Base-by-base conservation (phyloP, 202 grass and related monocot species). In the Thinopyrum obtusiflorum region DNA sequence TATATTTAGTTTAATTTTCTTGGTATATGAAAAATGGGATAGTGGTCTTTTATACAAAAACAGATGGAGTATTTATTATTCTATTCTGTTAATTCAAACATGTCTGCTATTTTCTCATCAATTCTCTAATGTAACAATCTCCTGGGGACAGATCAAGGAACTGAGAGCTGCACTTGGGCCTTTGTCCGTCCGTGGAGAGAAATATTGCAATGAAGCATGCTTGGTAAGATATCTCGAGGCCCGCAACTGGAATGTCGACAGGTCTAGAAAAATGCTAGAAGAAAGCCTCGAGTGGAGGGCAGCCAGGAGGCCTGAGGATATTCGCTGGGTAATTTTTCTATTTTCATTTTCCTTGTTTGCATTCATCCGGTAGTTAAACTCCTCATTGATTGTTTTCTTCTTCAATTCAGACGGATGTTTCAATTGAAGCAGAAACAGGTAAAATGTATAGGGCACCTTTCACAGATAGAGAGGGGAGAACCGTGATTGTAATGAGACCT, bases 221-320 rank as follows among this genome's bases (percentile, higher is more conserved):
- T 84, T 92, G 83, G 64, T 26, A 77, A 91, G 97, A 85, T 98
- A 96, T 70, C 77, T 98, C 80, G 90, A 92, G 81, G 91, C 93
- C 32, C 81, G 90, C 21, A 92, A 82, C 69, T 96, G 93, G 97
- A 98, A 94, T 80, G 68, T 92, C 74, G 83, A 88, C 17, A 96
- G 90, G 64, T 91, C 93, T 3, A 94, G 60, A 80, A 96, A 92
- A 86, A 96, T 96, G 97, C 84, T 98, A 17, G 90, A 96, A 84
- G 93, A 92, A 83, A 94, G 72, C 47, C 85, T 98, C 65, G 87
- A 92, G 77, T 98, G 97, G 97, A 90, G 97, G 88, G 77, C 69
- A 76, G 79, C 53, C 68, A 94, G 89, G 83, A 98, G 86, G 62
- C 97, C 97, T 5, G 87, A 96, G 82, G 85, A 89, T 76, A 96